Evolutionary conservation across 805 yeast genomes (phyloP).

Genomic region (Kluyveromyces starmeri): DNA sequence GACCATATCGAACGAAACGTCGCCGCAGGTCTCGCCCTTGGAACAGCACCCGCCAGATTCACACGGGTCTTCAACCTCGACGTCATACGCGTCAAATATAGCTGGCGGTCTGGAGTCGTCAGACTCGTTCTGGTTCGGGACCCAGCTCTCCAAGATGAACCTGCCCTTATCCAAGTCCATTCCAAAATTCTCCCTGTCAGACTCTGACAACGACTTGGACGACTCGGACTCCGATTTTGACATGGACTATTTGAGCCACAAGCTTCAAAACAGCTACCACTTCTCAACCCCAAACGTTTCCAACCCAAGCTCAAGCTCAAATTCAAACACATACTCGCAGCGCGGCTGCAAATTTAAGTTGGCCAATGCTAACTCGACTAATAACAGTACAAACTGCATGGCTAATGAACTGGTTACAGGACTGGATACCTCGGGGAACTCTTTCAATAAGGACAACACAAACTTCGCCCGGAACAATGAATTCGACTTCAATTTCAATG

Average conservation of each 20-base stretch:
- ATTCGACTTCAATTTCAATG: background rate
- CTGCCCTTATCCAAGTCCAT: constrained; percentile 6
- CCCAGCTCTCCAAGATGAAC: constrained; percentile 7
- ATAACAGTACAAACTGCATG: background rate
- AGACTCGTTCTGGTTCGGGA: constrained; percentile 16
- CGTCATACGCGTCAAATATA: constrained; percentile 1
- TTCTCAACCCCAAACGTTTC: background rate
- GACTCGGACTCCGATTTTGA: constrained; percentile 4
- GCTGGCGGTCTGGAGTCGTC: constrained; percentile 6
- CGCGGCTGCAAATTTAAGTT: background rate
- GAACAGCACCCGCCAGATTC: constrained; percentile 5
- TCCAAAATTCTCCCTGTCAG: constrained; percentile 2
- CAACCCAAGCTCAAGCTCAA: constrained; percentile 1
- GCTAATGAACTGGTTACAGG: too few species aligned
- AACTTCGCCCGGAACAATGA: background rate
- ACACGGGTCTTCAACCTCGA: constrained; percentile 4
- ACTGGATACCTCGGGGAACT: too few species aligned
- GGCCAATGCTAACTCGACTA: background rate
- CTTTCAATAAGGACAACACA: background rate
- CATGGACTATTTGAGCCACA: background rate
- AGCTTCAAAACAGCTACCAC: background rate
- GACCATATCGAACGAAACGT: constrained; percentile 50
- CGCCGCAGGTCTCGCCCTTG: constrained; percentile 26
- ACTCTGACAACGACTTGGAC: constrained; percentile 5
- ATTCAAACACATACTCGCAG: background rate